These are phyloP conservation scores for Paecilomyces niveus DNA, from an alignment of 2,329 filamentous ascomycete species.

Conservation along the genomic window DNA sequence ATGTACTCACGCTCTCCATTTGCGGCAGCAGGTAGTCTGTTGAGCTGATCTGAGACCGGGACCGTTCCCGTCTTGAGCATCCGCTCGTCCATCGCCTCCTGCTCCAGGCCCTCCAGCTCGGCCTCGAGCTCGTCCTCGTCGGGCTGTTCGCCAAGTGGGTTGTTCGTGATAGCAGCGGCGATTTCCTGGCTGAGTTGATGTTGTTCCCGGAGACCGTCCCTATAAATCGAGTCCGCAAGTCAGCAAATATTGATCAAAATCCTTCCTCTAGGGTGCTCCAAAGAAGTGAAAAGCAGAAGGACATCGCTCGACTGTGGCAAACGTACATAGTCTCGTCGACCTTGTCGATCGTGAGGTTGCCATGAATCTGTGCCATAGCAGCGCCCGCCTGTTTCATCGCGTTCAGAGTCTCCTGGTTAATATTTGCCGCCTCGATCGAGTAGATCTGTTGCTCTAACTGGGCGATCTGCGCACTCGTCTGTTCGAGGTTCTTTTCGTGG, in stretches of 20 bases:
- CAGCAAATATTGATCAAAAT: neutral
- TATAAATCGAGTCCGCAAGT: conserved; percentile 31
- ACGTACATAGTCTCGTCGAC: conserved; percentile 91
- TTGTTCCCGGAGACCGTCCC: conserved; percentile 86
- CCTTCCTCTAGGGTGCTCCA: too few relatives aligned
- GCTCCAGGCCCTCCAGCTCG: conserved; percentile 79
- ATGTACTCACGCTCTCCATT: conserved; percentile 65
- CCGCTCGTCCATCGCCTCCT: conserved; percentile 85
- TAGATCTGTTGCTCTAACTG: conserved; percentile 95
- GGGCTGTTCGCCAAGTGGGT: conserved; percentile 58
- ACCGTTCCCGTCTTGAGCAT: conserved; percentile 86
- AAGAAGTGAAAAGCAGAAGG: neutral
- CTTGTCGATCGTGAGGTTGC: conserved; percentile 83
- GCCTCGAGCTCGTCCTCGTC: conserved; percentile 83
- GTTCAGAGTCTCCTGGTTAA: conserved; percentile 91
- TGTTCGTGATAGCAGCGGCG: conserved; percentile 71
- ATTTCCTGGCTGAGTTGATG: conserved; percentile 93
- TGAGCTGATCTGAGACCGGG: conserved; percentile 70
- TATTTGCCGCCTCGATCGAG: conserved; percentile 94
- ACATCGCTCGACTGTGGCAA: neutral
- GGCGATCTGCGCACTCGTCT: conserved; percentile 81
- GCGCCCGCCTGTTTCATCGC: conserved; percentile 87
- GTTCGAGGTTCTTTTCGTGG: conserved; percentile 84
- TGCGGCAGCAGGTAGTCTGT: conserved; percentile 66
- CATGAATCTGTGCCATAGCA: conserved; percentile 91